Evolutionary conservation across 2,329 filamentous ascomycete species (phyloP), one percentile per base, ranked within the genome.

Genomic region (Sporothrix mexicana): DNA sequence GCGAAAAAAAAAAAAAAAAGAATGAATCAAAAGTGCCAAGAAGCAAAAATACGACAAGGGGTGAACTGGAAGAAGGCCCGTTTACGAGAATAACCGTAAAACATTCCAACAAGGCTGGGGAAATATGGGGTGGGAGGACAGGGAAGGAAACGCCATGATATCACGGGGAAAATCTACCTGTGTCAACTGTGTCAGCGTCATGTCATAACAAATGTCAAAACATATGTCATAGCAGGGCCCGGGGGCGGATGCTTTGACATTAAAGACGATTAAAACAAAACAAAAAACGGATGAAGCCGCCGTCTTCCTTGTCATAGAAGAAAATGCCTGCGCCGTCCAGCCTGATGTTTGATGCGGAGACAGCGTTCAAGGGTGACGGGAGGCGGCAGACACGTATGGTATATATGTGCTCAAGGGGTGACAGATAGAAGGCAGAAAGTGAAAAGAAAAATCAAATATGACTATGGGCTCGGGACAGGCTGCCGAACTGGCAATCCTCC

Each of bases 71-170:
- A 36, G 9, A 49, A 51, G 45, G 15, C 45, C 61, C 43, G 61
- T 66, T 66, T 45, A 45, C 17, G 36, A 23, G 41, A 47, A 67
- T 67, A 67, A 23, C 62, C 45, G 62, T 67, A 49, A 67, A 30
- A 30, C 62, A 67, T 30, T 7, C 23, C 9, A 43, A 23, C n/a
- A 69, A 4, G 20, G 20, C 13, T 43, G 10, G 7, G 5, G 17
- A 8, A 62, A 55, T n/a, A 25, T 36, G 30, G 30, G 7, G 7
- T 36, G 17, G 59, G 23, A 36, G 55, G 12, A 30, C 23, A 61
- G 12, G n/a, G n/a, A 10, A 51, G 12, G 10, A 5, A 36, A 5
- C 17, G 12, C 45, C 12, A 25, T 53, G 41, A 25, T n/a, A 20
- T 43, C 57, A 41, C 30, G 30, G 15, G 20, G 20, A 36, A 20